Percentiles rank a stretch among this genome's conserved stretches.
Evolutionary conservation across 129 eudicot species (phyloP).

Genomic region (Flaveria robusta): DNA sequence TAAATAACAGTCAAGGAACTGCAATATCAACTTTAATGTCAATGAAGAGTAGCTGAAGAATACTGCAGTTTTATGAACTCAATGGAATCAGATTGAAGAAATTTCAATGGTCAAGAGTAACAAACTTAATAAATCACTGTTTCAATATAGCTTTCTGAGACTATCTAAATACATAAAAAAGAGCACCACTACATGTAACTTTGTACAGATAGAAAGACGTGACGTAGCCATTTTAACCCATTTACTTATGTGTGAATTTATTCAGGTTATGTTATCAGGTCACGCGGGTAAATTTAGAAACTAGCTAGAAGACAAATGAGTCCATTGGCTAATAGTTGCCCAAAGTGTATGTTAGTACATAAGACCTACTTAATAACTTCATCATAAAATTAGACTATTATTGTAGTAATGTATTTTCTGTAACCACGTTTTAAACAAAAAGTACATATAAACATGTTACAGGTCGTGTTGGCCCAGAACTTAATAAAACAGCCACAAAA

Average conservation of each 20-base stretch:
- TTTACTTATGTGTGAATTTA: background rate
- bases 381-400: background rate
- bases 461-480: too few species aligned
- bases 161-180: background rate
- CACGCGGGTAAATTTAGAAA: background rate
- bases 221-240: background rate
- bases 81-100: constrained; percentile 2
- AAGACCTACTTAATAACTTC: background rate
- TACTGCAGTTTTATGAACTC: background rate
- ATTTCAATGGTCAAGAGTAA: background rate
- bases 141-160: constrained; percentile 1
- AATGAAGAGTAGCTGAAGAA: background rate
- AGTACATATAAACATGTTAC: too few species aligned
- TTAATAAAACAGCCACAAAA: too few species aligned
- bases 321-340: background rate
- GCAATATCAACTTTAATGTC: background rate
- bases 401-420: background rate
- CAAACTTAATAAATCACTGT: background rate
- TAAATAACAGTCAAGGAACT: constrained; percentile 63
- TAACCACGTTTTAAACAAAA: too few species aligned
- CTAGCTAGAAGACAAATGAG: background rate
- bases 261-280: background rate
- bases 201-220: background rate
- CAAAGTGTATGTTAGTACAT: background rate
- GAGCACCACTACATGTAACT: background rate